phyloP scores from a whole-genome alignment of 805 yeast genomes.

The Candida maris region DNA sequence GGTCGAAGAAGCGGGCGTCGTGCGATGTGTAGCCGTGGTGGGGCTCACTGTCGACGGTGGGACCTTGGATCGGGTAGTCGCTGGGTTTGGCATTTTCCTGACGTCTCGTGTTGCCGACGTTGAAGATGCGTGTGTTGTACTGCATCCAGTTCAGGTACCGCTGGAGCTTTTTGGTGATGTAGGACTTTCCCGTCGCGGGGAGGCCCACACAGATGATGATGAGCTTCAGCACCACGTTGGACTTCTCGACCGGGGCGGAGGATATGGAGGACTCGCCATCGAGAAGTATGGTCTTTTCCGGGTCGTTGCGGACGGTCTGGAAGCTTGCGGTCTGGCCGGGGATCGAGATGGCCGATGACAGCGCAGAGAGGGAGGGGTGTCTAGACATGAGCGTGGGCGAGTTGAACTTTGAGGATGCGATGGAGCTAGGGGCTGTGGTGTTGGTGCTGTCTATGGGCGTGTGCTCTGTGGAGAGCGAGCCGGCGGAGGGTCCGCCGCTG shows the following conservation, averaged over 20 bases:
- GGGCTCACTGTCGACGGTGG: conserved; percentile 21
- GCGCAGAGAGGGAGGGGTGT: conserved; percentile 20
- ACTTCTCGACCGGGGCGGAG: conserved; percentile 8
- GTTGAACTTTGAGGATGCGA: conserved; percentile 22
- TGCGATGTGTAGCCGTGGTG: conserved; percentile 31
- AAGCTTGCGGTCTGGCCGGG: conserved; percentile 26
- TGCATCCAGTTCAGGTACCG: conserved; percentile 58
- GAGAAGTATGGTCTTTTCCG: conserved; percentile 2
- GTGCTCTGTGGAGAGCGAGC: neutral
- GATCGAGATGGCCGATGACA: conserved; percentile 25
- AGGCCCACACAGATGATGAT: conserved; percentile 71
- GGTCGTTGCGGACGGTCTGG: conserved; percentile 12
- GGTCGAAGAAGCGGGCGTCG: conserved; percentile 41
- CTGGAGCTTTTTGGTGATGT: conserved; percentile 61
- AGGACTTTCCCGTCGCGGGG: conserved; percentile 76
- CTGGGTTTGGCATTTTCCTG: conserved; percentile 45
- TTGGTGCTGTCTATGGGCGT: conserved; percentile 3
- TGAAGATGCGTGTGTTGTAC: conserved; percentile 61
- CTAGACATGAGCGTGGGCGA: conserved; percentile 21
- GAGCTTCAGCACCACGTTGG: conserved; percentile 39
- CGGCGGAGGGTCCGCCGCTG: conserved; percentile 1
- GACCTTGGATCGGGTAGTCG: conserved; percentile 34
- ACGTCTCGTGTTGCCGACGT: conserved; percentile 72
- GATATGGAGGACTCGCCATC: conserved; percentile 1
- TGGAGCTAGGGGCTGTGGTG: conserved; percentile 16